Evolutionary conservation across 345 rosid genomes (phyloP).

Genomic region (Mangifera indica): DNA sequence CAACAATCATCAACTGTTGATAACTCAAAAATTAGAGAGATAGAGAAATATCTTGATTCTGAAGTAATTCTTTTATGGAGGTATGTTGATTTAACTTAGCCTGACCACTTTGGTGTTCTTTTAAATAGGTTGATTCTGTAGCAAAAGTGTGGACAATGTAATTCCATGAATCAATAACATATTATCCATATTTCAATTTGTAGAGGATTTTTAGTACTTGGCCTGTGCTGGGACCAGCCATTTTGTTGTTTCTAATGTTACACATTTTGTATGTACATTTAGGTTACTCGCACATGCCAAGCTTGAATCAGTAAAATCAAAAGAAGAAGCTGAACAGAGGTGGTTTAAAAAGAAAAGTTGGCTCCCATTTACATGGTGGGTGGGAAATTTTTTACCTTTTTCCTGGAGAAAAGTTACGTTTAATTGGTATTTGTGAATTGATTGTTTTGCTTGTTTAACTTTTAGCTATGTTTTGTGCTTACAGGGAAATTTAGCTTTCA

Average conservation of each 20-base stretch:
- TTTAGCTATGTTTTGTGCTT: slow-evolving; percentile 9
- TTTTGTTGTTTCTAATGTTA: slow-evolving; percentile 1
- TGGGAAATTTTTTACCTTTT: slow-evolving; percentile 22
- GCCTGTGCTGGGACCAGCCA: neutral
- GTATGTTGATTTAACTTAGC: slow-evolving; percentile 35
- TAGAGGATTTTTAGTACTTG: neutral
- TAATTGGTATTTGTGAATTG: slow-evolving; percentile 9
- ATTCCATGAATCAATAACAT: neutral
- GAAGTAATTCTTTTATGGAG: slow-evolving; percentile 98
- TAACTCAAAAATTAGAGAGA: slow-evolving; percentile 69
- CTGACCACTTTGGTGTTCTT: neutral
- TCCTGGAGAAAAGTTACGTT: slow-evolving; percentile 9
- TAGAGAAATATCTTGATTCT: slow-evolving; percentile 87
- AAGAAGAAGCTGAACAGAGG: slow-evolving; percentile 91
- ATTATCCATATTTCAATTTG: no score
- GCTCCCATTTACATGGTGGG: slow-evolving; percentile 88
- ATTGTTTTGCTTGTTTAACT: neutral
- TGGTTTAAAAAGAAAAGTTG: slow-evolving; percentile 74
- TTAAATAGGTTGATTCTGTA: neutral
- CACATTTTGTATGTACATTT: slow-evolving; percentile 15
- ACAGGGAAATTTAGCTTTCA: slow-evolving; percentile 9
- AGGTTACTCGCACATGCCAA: slow-evolving; percentile 99
- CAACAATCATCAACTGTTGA: slow-evolving; percentile 59
- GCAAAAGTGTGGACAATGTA: neutral
- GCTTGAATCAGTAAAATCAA: slow-evolving; percentile 86